phyloP scores from a whole-genome alignment of 768 basidiomycete species.

The Clavulina sp. region DNA sequence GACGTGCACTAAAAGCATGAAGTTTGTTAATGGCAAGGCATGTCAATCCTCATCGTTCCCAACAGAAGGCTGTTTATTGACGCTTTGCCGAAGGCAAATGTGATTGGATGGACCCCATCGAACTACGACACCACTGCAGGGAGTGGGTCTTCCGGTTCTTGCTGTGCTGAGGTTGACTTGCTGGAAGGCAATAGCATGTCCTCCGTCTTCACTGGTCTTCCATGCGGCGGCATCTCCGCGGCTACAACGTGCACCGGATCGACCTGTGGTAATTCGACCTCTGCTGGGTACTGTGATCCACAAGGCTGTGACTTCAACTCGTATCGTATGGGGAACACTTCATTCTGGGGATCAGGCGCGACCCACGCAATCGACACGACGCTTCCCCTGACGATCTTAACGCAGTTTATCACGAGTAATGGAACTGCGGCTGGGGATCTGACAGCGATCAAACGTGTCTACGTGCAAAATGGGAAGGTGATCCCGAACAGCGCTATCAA shows the following conservation, averaged over 20 bases:
- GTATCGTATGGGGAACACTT: constrained; percentile 31
- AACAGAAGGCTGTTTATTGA: neutral
- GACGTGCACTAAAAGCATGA: no score
- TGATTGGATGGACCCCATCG: constrained; percentile 25
- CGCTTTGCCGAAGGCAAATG: constrained; percentile 26
- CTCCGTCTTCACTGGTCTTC: constrained; percentile 35
- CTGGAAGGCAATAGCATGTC: constrained; percentile 39
- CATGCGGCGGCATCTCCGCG: constrained; percentile 26
- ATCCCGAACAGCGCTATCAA: no score
- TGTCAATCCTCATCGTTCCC: constrained; percentile 10
- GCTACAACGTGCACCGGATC: constrained; percentile 28
- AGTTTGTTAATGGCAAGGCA: no score
- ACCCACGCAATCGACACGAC: constrained; percentile 37
- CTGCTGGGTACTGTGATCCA: constrained; percentile 32
- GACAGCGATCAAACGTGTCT: constrained; percentile 28
- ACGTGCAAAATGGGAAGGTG: constrained; percentile 33
- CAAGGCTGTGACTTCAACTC: constrained; percentile 50
- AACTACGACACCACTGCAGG: constrained; percentile 29
- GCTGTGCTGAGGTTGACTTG: constrained; percentile 43
- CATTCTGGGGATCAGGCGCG: constrained; percentile 31
- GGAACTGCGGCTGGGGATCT: constrained; percentile 30
- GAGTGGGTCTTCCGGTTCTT: constrained; percentile 30
- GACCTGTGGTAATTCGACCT: no score
- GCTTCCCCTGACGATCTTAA: constrained; percentile 36
- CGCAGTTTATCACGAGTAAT: constrained; percentile 35